phyloP scores from a whole-genome alignment of 225 moss, liverwort and hornwort species.

The Physcomitrellopsis africana region DNA sequence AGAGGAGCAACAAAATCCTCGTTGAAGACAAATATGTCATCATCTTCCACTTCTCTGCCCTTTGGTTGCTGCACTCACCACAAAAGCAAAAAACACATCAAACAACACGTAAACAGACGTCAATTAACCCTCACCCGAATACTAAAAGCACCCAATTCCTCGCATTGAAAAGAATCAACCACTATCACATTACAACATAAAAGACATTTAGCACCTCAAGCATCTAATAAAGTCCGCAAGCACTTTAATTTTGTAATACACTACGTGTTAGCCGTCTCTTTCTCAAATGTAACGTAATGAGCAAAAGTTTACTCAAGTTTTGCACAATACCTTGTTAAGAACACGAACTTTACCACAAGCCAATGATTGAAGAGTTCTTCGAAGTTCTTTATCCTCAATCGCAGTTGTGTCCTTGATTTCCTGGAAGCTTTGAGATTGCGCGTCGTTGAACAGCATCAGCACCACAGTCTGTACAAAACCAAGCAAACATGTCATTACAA shows the following conservation, averaged over 20 bases:
- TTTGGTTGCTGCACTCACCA: conserved; percentile 70
- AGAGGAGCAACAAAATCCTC: conserved; percentile 90
- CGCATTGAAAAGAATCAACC: not conserved
- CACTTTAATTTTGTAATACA: not conserved
- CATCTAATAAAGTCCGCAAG: not conserved
- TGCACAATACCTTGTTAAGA: conserved; percentile 58
- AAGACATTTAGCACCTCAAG: not conserved
- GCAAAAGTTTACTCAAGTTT: not conserved
- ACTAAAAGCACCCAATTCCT: conserved; percentile 8
- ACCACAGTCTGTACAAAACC: conserved; percentile 76
- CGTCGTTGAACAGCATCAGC: conserved; percentile 96
- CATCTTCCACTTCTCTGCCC: conserved; percentile 88
- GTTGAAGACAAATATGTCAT: conserved; percentile 83
- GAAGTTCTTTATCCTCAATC: conserved; percentile 91
- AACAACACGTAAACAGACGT: conserved; percentile 14
- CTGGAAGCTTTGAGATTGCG: conserved; percentile 84
- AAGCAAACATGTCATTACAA: conserved; percentile 15
- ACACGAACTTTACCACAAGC: conserved; percentile 96
- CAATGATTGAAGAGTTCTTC: conserved; percentile 89
- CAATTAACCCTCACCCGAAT: not conserved
- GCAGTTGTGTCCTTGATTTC: conserved; percentile 89
- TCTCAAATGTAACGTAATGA: not conserved
- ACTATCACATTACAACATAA: not conserved
- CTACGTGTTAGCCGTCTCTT: not conserved
- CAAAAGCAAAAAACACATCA: conserved; percentile 10